Base-by-base conservation (phyloP, 805 yeast species). In the Candida orba region DNA sequence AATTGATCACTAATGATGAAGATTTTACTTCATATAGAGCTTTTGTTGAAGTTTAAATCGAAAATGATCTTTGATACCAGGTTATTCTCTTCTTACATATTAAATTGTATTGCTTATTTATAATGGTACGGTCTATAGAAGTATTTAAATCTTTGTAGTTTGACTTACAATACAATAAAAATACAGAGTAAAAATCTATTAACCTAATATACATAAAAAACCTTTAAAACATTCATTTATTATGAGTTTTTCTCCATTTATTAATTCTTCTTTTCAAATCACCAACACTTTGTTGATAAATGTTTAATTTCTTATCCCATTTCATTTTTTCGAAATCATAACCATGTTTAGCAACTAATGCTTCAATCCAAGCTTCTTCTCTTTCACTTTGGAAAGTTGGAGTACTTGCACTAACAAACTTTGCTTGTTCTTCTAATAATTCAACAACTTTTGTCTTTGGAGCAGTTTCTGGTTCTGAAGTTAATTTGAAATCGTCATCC, bases 311-410 rank as follows among this genome's bases (percentile, higher is more conserved):
- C 64, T 76, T 77, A 63, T 93, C 99, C 85, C 95, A 84, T 61
- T 79, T 83, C 99, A 93, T 93, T 54, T 81, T 85, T 38, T 75
- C 81, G 60, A 80, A 89, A 61, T 93, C 83, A 52, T 88, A 95
- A 15, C 96, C 96, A 58, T 93, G 79, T 60, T 87, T 88, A 18
- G 76, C 77, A 47, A 80, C 72, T 34, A 93, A 68, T 22, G 63
- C 64, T 38, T 61, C 64, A 35, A 86, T 62, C 95, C 96, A 88
- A 30, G 74, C 83, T 37, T 63, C 65, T 62, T 93, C 98, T 53
- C 95, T 69, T 35, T 73, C 82, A 48, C 87, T 76, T 52, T 78
- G 84, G 18, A 62, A 63, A 55, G 84, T 74, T 44, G 72, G 81
- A 41, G 64, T 71, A 32, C 64, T 72, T 9, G 68, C 36, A 7